Evolutionary conservation across 306 rosid genomes (phyloP), one percentile per base, ranked within the genome.

Genomic region (Cicer judaicum): DNA sequence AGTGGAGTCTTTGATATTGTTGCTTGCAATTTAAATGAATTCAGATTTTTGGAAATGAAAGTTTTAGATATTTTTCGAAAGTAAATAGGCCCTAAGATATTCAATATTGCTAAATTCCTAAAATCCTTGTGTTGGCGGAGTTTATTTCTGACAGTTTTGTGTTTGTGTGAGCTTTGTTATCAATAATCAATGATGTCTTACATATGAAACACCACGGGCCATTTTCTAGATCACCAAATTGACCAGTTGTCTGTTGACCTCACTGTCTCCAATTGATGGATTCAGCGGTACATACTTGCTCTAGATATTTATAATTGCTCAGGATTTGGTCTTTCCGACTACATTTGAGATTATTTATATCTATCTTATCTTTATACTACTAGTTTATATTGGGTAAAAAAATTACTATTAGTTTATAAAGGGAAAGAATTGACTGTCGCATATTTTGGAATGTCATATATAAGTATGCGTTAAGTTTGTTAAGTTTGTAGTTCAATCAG

Each of bases 391-490:
- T 29, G 36, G 4, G 2, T 29, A 3, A 29, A 29, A 29, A 29
- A 29, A 29, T 4, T 29, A 29, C 5, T 29, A 29, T 5, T 29
- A 29, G 36, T 29, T 12, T 11, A 59, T 14, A 64, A 76, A 43
- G 38, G 43, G 38, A 53, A 76, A 24, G 65, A 50, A 7, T 42
- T 53, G 7, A 43, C 2, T 59, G 36, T 47, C 7, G 1, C 19
- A 29, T 19, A 55, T 46, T 59, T 62, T 74, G 78, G 78, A 14
- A 14, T 44, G 60, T 19, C 41, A 61, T 4, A 47, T 7, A n/a
- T 9, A 14, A 44, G 41, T 63, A 8, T 52, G 54, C 15, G 5
- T 15, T 15, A 29, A 46, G 69, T 21, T 55, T 64, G 5, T 15
- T 15, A 29, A 46, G 69, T 21, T 55, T 64, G 68, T 54, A 8